A percentile compares a stretch with the other conserved stretches of the same genome.
Evolutionary conservation across 106 monocot species (phyloP).

Genomic region (Apostasia shenzhenica): DNA sequence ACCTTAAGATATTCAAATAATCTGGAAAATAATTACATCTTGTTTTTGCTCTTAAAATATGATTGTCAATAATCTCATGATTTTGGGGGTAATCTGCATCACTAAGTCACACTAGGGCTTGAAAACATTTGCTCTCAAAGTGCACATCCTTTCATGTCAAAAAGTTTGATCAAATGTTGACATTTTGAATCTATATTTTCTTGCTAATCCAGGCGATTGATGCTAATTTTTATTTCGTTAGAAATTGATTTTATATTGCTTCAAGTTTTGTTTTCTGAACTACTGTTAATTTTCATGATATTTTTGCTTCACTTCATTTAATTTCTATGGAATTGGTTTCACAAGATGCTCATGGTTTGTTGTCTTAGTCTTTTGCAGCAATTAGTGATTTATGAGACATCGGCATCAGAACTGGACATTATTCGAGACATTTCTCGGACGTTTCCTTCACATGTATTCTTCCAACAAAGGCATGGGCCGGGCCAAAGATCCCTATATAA

Average conservation of each 20-base stretch:
- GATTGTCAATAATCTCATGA: too few relatives aligned
- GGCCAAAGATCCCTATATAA: conserved; percentile 98
- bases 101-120: too few relatives aligned
- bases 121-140: too few relatives aligned
- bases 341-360: neutral
- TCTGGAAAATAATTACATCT: too few relatives aligned
- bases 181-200: neutral
- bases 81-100: too few relatives aligned
- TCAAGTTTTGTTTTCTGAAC: neutral
- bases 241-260: neutral
- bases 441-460: conserved; percentile 95
- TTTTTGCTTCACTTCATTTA: neutral
- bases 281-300: neutral
- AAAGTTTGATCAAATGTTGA: neutral
- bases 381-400: conserved; percentile 96
- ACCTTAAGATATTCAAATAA: too few relatives aligned
- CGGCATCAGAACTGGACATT: conserved; percentile 92
- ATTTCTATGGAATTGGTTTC: neutral
- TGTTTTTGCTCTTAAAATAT: too few relatives aligned
- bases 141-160: too few relatives aligned
- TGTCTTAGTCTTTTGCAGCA: conserved; percentile 39
- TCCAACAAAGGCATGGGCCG: conserved; percentile 94
- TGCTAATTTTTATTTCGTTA: neutral
- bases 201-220: neutral
- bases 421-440: conserved; percentile 97